phyloP scores from a whole-genome alignment of 495 filamentous ascomycete species.

The Xylaria sp. region DNA sequence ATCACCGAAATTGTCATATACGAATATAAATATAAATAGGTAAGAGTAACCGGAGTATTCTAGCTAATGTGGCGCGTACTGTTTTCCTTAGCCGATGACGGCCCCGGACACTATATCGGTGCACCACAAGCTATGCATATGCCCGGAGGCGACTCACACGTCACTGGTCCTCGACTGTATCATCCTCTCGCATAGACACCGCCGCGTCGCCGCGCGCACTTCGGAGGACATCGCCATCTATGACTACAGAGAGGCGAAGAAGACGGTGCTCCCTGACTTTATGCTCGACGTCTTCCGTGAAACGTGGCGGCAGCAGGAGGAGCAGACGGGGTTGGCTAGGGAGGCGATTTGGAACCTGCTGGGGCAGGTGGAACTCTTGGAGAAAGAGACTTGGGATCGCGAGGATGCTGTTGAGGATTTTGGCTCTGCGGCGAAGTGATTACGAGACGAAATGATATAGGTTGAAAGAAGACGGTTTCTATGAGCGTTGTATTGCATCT shows the following conservation, averaged over 20 bases:
- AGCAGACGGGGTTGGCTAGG: constrained; percentile 55
- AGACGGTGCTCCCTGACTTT: constrained; percentile 68
- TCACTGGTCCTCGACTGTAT: constrained; percentile 61
- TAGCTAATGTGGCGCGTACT: neutral
- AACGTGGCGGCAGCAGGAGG: constrained; percentile 72
- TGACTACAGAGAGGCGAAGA: constrained; percentile 71
- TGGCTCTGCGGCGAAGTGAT: constrained; percentile 54
- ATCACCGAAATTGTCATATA: neutral
- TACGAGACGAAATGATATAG: neutral
- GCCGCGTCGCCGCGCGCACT: constrained; percentile 78
- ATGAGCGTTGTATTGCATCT: neutral
- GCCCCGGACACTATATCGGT: constrained; percentile 88
- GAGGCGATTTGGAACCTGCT: constrained; percentile 61
- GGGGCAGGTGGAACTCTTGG: constrained; percentile 63
- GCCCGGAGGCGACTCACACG: constrained; percentile 40
- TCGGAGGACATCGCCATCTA: constrained; percentile 86
- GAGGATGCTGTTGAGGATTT: constrained; percentile 73
- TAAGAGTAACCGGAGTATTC: neutral
- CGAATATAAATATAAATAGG: neutral
- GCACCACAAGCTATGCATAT: constrained; percentile 78
- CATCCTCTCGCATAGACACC: constrained; percentile 80
- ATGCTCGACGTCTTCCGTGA: constrained; percentile 69
- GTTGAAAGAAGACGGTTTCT: neutral
- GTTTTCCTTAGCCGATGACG: constrained; percentile 87
- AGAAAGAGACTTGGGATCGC: constrained; percentile 78